Conservation (phyloP, 495 filamentous ascomycete species). For the Podospora anserina region DNA sequence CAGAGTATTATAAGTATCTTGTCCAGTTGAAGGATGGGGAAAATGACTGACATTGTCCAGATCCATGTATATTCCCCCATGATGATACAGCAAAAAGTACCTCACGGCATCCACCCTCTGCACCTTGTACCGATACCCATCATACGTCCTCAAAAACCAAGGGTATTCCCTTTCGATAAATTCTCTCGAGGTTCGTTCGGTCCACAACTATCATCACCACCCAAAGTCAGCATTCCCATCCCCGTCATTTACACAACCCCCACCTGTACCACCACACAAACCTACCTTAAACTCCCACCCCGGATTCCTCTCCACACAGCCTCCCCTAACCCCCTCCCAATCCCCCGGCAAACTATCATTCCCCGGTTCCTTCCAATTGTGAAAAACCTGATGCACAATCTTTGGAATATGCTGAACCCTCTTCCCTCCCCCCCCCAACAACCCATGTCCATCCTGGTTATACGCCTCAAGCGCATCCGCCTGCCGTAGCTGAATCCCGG, state of each 20-base stretch:
- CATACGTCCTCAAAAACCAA: constrained; percentile 83
- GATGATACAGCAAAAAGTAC: constrained; percentile 82
- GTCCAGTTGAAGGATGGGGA: neutral
- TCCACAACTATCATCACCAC: constrained; percentile 66
- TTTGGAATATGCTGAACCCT: constrained; percentile 52
- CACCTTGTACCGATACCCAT: constrained; percentile 75
- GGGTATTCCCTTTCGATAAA: constrained; percentile 76
- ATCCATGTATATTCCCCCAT: constrained; percentile 85
- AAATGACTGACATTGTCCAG: constrained; percentile 68
- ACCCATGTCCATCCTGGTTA: neutral
- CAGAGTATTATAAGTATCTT: neutral
- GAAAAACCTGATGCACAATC: constrained; percentile 88
- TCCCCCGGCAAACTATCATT: constrained; percentile 64
- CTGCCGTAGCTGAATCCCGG: constrained; percentile 29
- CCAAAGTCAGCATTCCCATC: neutral
- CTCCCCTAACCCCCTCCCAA: constrained; percentile 70
- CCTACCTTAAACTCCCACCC: constrained; percentile 81
- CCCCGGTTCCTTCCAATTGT: constrained; percentile 49
- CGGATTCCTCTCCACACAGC: constrained; percentile 69
- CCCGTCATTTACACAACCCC: neutral
- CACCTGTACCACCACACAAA: neutral
- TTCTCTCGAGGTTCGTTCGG: constrained; percentile 67
- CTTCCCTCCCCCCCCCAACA: neutral
- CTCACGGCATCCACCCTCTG: constrained; percentile 85
- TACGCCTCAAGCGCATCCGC: constrained; percentile 18